Evolutionary conservation across 495 filamentous ascomycete species (phyloP), one percentile per base, ranked within the genome.

Genomic region (Neurospora sp.): DNA sequence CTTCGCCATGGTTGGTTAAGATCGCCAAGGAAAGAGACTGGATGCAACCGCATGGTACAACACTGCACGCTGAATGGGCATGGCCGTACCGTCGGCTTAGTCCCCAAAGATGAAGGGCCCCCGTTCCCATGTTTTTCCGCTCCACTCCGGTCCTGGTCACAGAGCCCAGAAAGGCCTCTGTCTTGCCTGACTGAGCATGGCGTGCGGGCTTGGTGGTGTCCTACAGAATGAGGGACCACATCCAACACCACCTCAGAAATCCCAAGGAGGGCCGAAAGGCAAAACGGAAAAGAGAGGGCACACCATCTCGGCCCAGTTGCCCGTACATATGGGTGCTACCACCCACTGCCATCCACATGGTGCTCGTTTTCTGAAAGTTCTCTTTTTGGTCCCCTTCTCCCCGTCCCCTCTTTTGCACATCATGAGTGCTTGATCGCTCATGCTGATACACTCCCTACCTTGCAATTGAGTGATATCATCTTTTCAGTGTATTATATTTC

Each of bases 241-340:
- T 72, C 40, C 70, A 60, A 75, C 38, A 23, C 40, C 20, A 38
- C 39, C 62, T 46, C 70, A 72, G 54, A 60, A 38, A n/a, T 69
- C 49, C 74, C 44, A 66, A 66, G 27, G 27, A 66, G 54, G 54
- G 27, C 54, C 54, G 54, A 66, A 66, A 35, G 54, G 54, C 39
- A 39, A 71, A 75, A 70, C 39, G 60, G 71, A 62, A 72, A 31
- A 44, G 41, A 73, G 41, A 66, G 27, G 49, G 23, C 54, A 66
- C 54, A 66, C 27, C 54, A 76, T 75, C 74, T 77, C 72, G 37
- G 49, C 76, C 76, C 72, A 69, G 70, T 5, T 39, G 18, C 41
- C 39, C 69, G 73, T 76, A 77, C 75, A 77, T 76, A 76, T 77
- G 71, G 54, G 7, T 35, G 54, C 54, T 39, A 35, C 74, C 74